phyloP scores from a whole-genome alignment of 2,329 filamentous ascomycete genomes.

The Aciculosporium take region DNA sequence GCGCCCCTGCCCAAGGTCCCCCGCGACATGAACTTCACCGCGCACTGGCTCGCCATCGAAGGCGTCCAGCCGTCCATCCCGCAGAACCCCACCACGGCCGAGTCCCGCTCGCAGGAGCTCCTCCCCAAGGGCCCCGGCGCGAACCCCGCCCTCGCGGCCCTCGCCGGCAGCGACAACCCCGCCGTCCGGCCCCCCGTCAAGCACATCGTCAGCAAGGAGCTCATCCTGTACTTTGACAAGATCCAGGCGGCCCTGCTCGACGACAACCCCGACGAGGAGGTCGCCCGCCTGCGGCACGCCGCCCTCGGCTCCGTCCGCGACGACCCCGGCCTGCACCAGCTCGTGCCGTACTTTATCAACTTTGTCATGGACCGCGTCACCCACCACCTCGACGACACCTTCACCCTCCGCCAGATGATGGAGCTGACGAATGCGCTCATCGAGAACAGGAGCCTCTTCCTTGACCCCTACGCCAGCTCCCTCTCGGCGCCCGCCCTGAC shows the following conservation, averaged over 20 bases:
- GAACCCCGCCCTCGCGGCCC: conserved; percentile 64
- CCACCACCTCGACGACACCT: conserved; percentile 79
- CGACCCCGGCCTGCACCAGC: conserved; percentile 86
- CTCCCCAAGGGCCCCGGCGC: conserved; percentile 81
- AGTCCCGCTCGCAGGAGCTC: conserved; percentile 71
- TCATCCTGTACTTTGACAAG: conserved; percentile 94
- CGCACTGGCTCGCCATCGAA: conserved; percentile 95
- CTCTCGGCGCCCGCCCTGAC: conserved; percentile 82
- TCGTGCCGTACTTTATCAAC: conserved; percentile 91
- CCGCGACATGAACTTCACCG: conserved; percentile 75
- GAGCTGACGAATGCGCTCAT: conserved; percentile 74
- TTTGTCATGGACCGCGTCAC: conserved; percentile 95
- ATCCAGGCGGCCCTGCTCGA: conserved; percentile 81
- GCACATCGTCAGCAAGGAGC: conserved; percentile 88
- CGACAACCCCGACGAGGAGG: conserved; percentile 68
- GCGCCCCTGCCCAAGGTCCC: conserved; percentile 89
- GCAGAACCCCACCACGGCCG: conserved; percentile 81
- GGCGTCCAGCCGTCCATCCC: conserved; percentile 93
- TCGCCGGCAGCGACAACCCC: conserved; percentile 74
- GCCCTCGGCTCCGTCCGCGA: conserved; percentile 74
- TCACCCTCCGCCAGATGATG: conserved; percentile 85
- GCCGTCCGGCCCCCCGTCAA: conserved; percentile 84
- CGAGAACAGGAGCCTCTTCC: conserved; percentile 65
- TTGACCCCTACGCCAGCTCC: conserved; percentile 44
- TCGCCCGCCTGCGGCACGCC: conserved; percentile 58